These are phyloP conservation scores for Serendipita sp. DNA, from an alignment of 768 basidiomycete genomes.

Conservation along the genomic window DNA sequence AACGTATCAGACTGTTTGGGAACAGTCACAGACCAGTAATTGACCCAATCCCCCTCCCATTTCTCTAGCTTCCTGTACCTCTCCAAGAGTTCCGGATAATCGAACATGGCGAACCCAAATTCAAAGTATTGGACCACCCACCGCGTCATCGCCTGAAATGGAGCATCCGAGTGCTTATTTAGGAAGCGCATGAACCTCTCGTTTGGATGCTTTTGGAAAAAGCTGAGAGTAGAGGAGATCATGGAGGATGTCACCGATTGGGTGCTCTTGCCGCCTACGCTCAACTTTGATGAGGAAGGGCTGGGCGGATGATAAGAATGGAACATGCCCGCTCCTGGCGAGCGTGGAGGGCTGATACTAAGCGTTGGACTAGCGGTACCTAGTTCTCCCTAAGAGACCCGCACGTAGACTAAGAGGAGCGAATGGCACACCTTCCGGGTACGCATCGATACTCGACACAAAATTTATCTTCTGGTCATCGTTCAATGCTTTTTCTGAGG, in stretches of 20 bases:
- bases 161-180: conserved; percentile 37
- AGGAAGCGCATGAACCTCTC: conserved; percentile 33
- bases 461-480: background rate
- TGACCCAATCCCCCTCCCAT: conserved; percentile 39
- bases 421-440: background rate
- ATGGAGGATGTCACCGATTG: conserved; percentile 13
- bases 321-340: conserved; percentile 5
- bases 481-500: background rate
- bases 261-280: background rate
- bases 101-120: conserved; percentile 43
- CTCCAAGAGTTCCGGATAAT: conserved; percentile 30
- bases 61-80: conserved; percentile 32
- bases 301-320: conserved; percentile 5
- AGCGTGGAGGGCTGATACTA: conserved; percentile 9
- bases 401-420: too few relatives aligned
- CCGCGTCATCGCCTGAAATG: conserved; percentile 30
- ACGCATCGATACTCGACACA: background rate
- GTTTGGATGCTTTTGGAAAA: conserved; percentile 26
- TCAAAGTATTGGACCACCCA: conserved; percentile 42
- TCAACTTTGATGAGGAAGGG: background rate
- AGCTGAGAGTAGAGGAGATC: conserved; percentile 24
- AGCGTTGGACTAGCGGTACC: too few relatives aligned
- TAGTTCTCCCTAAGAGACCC: too few relatives aligned
- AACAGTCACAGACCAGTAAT: conserved; percentile 41
- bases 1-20: background rate